Percentiles rank a stretch among this genome's conserved stretches.
Evolutionary conservation across 345 rosid genomes (phyloP).

Genomic region (Syzygium grande): DNA sequence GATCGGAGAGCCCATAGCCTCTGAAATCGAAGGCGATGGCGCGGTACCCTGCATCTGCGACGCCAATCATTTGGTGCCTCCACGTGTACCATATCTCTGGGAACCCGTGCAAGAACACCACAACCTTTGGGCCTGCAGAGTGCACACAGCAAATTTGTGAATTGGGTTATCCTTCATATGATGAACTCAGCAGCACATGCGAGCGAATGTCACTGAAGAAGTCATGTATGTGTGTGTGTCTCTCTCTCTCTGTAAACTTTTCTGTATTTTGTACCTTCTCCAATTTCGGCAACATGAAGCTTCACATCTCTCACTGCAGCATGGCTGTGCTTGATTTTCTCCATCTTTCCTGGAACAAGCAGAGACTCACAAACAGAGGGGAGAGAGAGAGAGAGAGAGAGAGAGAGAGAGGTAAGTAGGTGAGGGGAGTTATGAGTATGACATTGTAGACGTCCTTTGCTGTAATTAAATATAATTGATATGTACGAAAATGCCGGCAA

Average conservation of each 20-base stretch:
- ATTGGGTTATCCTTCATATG: neutral
- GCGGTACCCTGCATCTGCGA: slow-evolving; percentile 21
- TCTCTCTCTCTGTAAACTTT: neutral
- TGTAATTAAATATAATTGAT: neutral
- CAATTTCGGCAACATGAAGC: slow-evolving; percentile 46
- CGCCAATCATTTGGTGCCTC: slow-evolving; percentile 38
- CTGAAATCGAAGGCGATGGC: slow-evolving; percentile 31
- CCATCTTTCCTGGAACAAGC: slow-evolving; percentile 10
- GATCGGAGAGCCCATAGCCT: slow-evolving; percentile 37
- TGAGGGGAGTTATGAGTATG: neutral
- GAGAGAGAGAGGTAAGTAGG: neutral
- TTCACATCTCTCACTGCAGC: slow-evolving; percentile 29
- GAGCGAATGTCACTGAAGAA: neutral
- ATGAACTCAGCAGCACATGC: neutral
- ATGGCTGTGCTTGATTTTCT: slow-evolving; percentile 33
- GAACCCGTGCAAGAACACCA: slow-evolving; percentile 45
- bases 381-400: neutral
- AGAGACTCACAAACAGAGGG: neutral
- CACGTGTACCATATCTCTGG: slow-evolving; percentile 40
- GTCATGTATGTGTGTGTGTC: neutral
- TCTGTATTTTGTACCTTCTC: slow-evolving; percentile 21
- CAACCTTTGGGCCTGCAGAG: slow-evolving; percentile 9
- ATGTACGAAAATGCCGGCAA: neutral
- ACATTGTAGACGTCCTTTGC: neutral
- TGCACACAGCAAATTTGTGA: neutral